Evolutionary conservation across 768 basidiomycete genomes (phyloP), one percentile per base, ranked within the genome.

Genomic region (Amanita pseudoporphyria): DNA sequence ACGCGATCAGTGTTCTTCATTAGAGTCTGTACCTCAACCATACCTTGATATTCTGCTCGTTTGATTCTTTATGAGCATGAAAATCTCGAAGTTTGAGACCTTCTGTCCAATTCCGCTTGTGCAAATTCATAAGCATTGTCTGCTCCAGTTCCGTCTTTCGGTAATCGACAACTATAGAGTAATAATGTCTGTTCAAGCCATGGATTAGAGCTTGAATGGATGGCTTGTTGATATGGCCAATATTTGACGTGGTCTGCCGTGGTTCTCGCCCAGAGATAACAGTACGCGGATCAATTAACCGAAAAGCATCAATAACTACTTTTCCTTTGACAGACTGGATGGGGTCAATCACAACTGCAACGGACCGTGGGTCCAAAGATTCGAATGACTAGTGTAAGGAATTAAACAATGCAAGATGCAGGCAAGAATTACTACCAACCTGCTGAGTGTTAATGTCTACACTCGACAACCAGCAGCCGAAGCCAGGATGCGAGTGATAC

Each of bases 401-500:
- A 30, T 21, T 12, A 19, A 36, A 35, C 40, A 42, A 52, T 52
- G 48, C 30, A 35, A 21, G 32, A 45, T 45, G 14, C 44, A 40
- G 32, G 43, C 45, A 53, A 55, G 54, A 32, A 49, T 2, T 32
- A 35, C 36, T 5, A 31, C 22, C 53, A 48, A 86, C 94, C 73
- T 98, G 96, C 61, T 99, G 96, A 3, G 96, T 99, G 68, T 97
- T 96, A 62, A 98, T 93, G 69, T 99, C 96, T 18, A 98, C 95
- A 58, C 91, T 93, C 40, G 94, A 97, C 35, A 99, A 72, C 96
- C 96, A 99, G 65, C 96, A 99, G 4, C 96, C 96, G 67, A 98
- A 99, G 32, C 96, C 96, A 49, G 96, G 96, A 73, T 99, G 96
- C 33, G 96, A 98, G 68, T 99, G 96, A 62, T 99, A 99, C 96